A percentile compares a stretch with the other conserved stretches of the same genome.
phyloP scores from a whole-genome alignment of 2,329 filamentous ascomycete genomes.

The Botrytis deweyae region DNA sequence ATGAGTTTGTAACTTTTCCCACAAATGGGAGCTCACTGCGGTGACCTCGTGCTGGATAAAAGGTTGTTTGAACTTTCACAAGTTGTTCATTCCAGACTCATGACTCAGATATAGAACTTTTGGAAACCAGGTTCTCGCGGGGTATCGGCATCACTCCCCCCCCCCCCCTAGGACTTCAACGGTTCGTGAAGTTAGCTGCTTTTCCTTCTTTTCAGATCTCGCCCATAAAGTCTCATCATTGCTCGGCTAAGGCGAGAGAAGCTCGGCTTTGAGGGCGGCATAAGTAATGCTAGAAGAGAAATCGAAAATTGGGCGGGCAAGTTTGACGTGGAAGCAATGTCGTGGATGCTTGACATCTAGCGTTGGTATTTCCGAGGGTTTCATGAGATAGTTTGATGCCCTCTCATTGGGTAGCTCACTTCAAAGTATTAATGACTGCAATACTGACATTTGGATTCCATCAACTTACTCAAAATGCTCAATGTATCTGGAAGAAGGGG shows the following conservation, averaged over 20 bases:
- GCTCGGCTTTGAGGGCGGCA: background rate
- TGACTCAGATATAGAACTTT: background rate
- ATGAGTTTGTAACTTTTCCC: background rate
- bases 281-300: background rate
- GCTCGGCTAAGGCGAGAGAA: background rate
- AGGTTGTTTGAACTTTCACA: background rate
- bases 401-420: background rate
- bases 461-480: background rate
- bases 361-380: background rate
- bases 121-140: background rate
- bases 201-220: background rate
- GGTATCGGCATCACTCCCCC: background rate
- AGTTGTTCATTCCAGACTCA: background rate
- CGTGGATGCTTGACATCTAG: too few species aligned
- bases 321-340: background rate
- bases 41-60: background rate
- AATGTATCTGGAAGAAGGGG: background rate
- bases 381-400: background rate
- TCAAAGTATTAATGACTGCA: background rate
- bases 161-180: background rate
- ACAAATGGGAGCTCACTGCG: background rate
- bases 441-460: background rate
- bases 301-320: too few species aligned
- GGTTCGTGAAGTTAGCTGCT: background rate
- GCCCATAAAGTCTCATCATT: background rate